Evolutionary conservation across 2,329 filamentous ascomycete genomes (phyloP), one percentile per base, ranked within the genome.

Genomic region (Camptophora hylomeconis): DNA sequence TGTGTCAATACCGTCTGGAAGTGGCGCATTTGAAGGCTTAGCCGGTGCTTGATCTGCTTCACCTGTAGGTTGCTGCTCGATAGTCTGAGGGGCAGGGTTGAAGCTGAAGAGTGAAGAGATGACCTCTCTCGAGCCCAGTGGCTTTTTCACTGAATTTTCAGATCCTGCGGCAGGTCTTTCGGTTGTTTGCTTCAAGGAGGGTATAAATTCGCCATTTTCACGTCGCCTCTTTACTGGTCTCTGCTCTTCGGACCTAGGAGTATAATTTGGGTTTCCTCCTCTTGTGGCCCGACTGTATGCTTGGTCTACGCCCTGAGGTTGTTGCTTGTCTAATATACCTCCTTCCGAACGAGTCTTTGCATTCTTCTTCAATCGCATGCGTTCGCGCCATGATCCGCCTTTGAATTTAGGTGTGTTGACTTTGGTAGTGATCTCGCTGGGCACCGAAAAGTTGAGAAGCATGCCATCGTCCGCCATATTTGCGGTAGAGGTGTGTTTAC

Each of bases 391-490:
- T 45, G 73, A 72, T n/a, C 89, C 89, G 43, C 89, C 89, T 51
- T 80, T 89, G 54, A 92, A 81, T 31, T 61, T 67, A 42, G 65
- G 64, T 4, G 32, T 19, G 9, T 66, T 73, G 36, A 69, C 61
- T 30, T 69, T 60, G 5, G 68, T 63, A 36, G 75, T 67, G 30
- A 81, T 52, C 36, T 81, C 74, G 16, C 72, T 69, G 33, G 93
- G n/a, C n/a, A n/a, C 62, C 45, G 83, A 75, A 52, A 95, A 94
- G 47, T 95, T 95, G 50, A 95, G 64, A 33, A 94, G 69, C 72
- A 98, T 80, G 44, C 84, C 84, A 74, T 92, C 81, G 62, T 95
- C 86, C 28, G 81, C 81, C 86, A 95, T 94, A 37, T 28, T 45
- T 30, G 6, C 11, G n/a, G 12, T 14, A 11, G 24, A n/a, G 12